Conservation (phyloP, 768 basidiomycete species). For the Piloderma croceum region DNA sequence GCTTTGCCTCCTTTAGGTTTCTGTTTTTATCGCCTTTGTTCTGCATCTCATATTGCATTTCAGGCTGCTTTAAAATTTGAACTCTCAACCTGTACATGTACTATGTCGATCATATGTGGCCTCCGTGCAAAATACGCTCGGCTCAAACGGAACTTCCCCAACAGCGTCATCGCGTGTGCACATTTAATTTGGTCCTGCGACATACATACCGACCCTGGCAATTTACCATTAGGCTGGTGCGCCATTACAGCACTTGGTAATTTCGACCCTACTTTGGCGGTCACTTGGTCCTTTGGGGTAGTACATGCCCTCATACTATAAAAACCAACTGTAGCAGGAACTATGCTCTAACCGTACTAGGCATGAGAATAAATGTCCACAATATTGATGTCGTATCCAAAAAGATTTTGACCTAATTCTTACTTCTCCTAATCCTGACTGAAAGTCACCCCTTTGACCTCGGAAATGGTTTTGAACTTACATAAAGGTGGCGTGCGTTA, state of each 20-base stretch:
- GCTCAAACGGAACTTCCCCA: conserved; percentile 12
- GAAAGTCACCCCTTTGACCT: too few species aligned
- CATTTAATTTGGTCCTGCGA: conserved; percentile 27
- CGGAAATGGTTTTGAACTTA: too few species aligned
- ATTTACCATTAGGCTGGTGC: conserved; percentile 29
- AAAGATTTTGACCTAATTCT: too few species aligned
- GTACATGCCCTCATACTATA: too few species aligned
- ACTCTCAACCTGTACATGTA: conserved; percentile 8
- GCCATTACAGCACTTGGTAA: conserved; percentile 24
- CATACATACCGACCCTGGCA: conserved; percentile 25
- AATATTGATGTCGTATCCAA: too few species aligned
- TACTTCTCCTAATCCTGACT: too few species aligned
- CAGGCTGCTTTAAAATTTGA: conserved; percentile 12
- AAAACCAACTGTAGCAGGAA: too few species aligned
- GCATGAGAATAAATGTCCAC: too few species aligned
- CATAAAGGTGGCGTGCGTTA: too few species aligned
- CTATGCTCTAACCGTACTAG: too few species aligned
- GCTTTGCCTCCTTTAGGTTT: conserved; percentile 11
- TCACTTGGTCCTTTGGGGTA: conserved; percentile 28
- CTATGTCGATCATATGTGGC: conserved; percentile 3
- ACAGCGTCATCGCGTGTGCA: conserved; percentile 17
- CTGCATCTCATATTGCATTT: background rate
- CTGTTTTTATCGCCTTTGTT: background rate
- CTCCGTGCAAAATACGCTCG: background rate
- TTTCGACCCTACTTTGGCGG: conserved; percentile 25